Conservation (phyloP, 164 flowering plant species). For the Aristolochia californica region DNA sequence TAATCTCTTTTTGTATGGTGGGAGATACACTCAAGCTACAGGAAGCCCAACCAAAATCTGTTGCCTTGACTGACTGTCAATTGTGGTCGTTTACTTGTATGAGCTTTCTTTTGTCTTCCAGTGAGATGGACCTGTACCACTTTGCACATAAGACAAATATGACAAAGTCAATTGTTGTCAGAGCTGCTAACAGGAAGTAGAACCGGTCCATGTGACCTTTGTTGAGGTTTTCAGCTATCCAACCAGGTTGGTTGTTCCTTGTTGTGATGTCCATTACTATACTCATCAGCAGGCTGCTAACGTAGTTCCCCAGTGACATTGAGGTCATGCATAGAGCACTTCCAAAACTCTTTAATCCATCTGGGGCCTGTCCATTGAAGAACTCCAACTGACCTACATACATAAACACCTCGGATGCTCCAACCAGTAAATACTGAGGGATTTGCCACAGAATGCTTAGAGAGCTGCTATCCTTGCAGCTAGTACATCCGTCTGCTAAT, state of each 20-base stretch:
- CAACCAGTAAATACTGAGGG: slow-evolving; percentile 73
- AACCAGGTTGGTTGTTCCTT: slow-evolving; percentile 51
- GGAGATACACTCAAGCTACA: no score
- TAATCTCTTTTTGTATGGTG: no score
- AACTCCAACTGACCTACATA: slow-evolving; percentile 86
- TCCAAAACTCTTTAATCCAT: slow-evolving; percentile 84
- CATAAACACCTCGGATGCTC: slow-evolving; percentile 92
- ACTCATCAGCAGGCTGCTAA: slow-evolving; percentile 64
- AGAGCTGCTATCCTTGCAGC: slow-evolving; percentile 63
- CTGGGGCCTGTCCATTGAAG: slow-evolving; percentile 81
- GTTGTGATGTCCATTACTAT: slow-evolving; percentile 72
- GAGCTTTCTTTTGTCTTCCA: slow-evolving; percentile 23
- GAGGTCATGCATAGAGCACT: slow-evolving; percentile 94
- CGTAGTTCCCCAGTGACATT: slow-evolving; percentile 79
- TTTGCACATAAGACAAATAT: slow-evolving; percentile 54
- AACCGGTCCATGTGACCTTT: slow-evolving; percentile 75
- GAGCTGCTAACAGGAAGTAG: slow-evolving; percentile 62
- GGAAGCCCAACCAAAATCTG: no score
- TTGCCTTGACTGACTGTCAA: no score
- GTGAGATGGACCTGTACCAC: slow-evolving; percentile 59
- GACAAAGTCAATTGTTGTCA: slow-evolving; percentile 46
- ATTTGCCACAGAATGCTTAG: slow-evolving; percentile 85
- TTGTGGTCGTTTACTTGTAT: no score
- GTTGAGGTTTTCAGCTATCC: slow-evolving; percentile 90
- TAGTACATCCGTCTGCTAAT: slow-evolving; percentile 36